phyloP scores from a whole-genome alignment of 805 yeast species.

The Nakazawaea ishiwadae region DNA sequence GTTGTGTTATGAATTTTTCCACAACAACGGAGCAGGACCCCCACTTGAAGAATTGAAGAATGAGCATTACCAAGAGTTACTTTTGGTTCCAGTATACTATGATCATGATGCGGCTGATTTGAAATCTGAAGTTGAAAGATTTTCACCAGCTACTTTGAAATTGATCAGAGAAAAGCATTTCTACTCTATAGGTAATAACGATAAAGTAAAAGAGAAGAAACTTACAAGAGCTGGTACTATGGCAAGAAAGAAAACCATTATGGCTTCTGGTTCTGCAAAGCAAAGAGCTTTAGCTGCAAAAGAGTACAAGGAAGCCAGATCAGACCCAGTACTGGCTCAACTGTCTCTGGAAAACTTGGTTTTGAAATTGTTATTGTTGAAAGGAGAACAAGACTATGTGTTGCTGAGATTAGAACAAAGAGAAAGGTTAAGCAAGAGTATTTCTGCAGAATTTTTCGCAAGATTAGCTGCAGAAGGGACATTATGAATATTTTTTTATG shows the following conservation, averaged over 20 bases:
- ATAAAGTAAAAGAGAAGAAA: slow-evolving; percentile 12
- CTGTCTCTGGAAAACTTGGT: slow-evolving; percentile 60
- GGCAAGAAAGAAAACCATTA: slow-evolving; percentile 60
- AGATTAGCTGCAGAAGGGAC: slow-evolving; percentile 11
- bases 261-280: slow-evolving; percentile 65
- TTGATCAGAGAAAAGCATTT: slow-evolving; percentile 44
- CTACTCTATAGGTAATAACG: slow-evolving; percentile 23
- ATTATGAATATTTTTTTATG: background rate
- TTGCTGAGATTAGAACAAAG: slow-evolving; percentile 56
- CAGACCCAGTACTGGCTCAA: slow-evolving; percentile 33
- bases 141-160: slow-evolving; percentile 50
- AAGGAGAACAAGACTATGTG: slow-evolving; percentile 58
- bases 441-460: slow-evolving; percentile 24
- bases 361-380: slow-evolving; percentile 63
- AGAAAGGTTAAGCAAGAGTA: slow-evolving; percentile 35
- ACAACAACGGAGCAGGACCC: slow-evolving; percentile 80
- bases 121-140: slow-evolving; percentile 51
- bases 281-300: slow-evolving; percentile 38
- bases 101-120: slow-evolving; percentile 45
- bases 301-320: slow-evolving; percentile 29
- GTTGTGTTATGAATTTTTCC: slow-evolving; percentile 68
- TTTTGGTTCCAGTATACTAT: slow-evolving; percentile 62
- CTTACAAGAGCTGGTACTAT: slow-evolving; percentile 41
- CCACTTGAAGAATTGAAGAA: slow-evolving; percentile 58
- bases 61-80: slow-evolving; percentile 57